Base-by-base conservation (phyloP, 1,139 yeast species). In the Suhomyces kunorum region DNA sequence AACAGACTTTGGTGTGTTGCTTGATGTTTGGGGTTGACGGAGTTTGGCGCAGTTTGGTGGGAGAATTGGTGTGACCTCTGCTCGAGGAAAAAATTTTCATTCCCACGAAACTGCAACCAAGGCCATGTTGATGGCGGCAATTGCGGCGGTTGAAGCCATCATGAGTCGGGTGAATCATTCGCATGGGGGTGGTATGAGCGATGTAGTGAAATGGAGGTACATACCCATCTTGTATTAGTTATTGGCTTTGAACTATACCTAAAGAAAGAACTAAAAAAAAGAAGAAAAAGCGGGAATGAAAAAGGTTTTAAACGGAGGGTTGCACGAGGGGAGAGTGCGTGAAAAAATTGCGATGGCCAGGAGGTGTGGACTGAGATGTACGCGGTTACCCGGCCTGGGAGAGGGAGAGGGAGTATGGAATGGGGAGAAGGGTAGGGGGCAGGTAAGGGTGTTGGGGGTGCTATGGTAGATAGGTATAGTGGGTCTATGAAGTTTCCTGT, bases 171-270 rank as follows among this genome's bases (percentile, higher is more conserved):
- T n/a, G n/a, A n/a, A n/a, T 5, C 24, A 20, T 20, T 4, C n/a
- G 11, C 24, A 20, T 6, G n/a, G 32, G 17, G 19, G 17, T 24
- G 24, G 32, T 14, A 14, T 14, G 19, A 12, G 12, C n/a, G 14
- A 8, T 5, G 9, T 25, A 24, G 24, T 15, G 17, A 8, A 12
- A 17, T 17, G 9, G 30, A 18, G 7, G 26, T 54, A 67, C 73
- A 66, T 67, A 67, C 73, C 73, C 74, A 68, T 68, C 59, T 65
- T 64, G 59, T 47, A 51, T 47, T 43, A 23, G 47, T 47, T 48
- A 49, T 48, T 40, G 44, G 40, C 45, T 50, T 54, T 54, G 58
- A 57, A 52, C 56, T 46, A 47, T 42, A 46, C 48, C 48, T 44
- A 40, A 40, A 43, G 38, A 43, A 46, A 46, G 36, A 42, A 32